Conservation (phyloP, 352 stramenopile species). For the Phytophthora nicotianae region DNA sequence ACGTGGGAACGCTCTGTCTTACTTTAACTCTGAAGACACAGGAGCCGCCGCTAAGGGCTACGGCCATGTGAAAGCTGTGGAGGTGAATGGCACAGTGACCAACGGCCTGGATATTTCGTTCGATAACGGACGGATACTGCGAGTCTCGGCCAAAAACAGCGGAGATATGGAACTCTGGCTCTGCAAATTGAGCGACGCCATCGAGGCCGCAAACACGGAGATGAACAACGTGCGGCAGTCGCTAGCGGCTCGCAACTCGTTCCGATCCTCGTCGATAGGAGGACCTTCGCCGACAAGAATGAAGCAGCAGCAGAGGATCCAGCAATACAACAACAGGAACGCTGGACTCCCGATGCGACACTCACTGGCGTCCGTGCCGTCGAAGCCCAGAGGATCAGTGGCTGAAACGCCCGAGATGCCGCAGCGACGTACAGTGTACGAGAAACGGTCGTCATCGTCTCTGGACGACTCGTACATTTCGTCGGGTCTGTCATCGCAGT, state of each 20-base stretch:
- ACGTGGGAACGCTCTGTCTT: conserved; percentile 78
- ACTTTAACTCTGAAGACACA: conserved; percentile 82
- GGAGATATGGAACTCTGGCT: conserved; percentile 81
- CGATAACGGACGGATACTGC: conserved; percentile 73
- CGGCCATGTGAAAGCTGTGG: conserved; percentile 74
- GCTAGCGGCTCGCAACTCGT: conserved; percentile 42
- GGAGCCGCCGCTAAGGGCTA: conserved; percentile 80
- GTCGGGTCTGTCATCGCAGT: conserved; percentile 34
- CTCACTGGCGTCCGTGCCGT: conserved; percentile 48
- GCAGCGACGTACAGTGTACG: conserved; percentile 32
- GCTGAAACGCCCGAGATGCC: conserved; percentile 22
- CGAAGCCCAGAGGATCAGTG: conserved; percentile 36
- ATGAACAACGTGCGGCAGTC: conserved; percentile 68
- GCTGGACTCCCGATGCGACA: conserved; percentile 38
- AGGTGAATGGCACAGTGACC: conserved; percentile 64
- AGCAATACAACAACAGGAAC: conserved; percentile 25
- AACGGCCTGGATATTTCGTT: conserved; percentile 82
- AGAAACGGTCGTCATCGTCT: conserved; percentile 39
- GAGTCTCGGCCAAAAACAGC: conserved; percentile 66
- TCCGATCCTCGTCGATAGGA: conserved; percentile 45
- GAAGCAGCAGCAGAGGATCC: conserved; percentile 31
- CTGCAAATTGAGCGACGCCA: conserved; percentile 70
- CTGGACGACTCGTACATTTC: conserved; percentile 40
- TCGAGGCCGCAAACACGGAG: conserved; percentile 60
- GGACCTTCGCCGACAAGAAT: conserved; percentile 40